Evolutionary conservation across 2,329 filamentous ascomycete genomes (phyloP), one percentile per base, ranked within the genome.

Genomic region (Aphanocladium album): DNA sequence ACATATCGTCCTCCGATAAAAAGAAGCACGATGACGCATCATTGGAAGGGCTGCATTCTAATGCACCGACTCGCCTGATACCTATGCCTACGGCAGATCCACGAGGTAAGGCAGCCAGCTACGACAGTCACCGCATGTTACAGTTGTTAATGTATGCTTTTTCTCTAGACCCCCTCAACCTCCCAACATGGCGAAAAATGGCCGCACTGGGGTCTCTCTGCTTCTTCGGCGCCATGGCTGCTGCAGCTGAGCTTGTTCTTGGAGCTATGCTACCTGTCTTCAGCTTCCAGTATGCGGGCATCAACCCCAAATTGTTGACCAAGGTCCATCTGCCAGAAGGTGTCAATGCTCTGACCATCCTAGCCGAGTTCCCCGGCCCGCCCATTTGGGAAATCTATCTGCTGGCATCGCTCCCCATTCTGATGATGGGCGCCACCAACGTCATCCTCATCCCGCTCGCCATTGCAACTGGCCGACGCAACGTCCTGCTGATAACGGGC

Each of bases 381-480:
- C 69, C 72, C 1, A 63, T 74, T n/a, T 65, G 61, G 57, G 64
- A 67, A 45, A 66, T 74, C 11, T 64, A 69, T 17, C 64, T 73
- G 60, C 64, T 76, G 12, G 68, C 71, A 0, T 73, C 73, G 1
- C 64, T 74, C 5, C 74, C 74, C 23, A 63, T 75, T 19, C 61
- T 76, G 21, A 69, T 70, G 57, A 74, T 74, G 55, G 73, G 73
- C 17, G 65, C 70, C 14, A 70, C 73, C 4, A 70, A 68, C 30
- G 74, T 73, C 62, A 55, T 75, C n/a, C 69, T 74, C n/a, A 69
- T 76, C 1, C 73, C 74, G 9, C 65, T 76, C n/a, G 74, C 73
- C 1, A 71, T 71, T 16, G 72, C 68, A 47, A 64, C 74, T 30
- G 74, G 74, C 6, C 71, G 74, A 14, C 68, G 74, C 2, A 73